A percentile compares a stretch with the other conserved stretches of the same genome.
Evolutionary conservation across 2,329 filamentous ascomycete species (phyloP).

Genomic region (Trichophyton simii): DNA sequence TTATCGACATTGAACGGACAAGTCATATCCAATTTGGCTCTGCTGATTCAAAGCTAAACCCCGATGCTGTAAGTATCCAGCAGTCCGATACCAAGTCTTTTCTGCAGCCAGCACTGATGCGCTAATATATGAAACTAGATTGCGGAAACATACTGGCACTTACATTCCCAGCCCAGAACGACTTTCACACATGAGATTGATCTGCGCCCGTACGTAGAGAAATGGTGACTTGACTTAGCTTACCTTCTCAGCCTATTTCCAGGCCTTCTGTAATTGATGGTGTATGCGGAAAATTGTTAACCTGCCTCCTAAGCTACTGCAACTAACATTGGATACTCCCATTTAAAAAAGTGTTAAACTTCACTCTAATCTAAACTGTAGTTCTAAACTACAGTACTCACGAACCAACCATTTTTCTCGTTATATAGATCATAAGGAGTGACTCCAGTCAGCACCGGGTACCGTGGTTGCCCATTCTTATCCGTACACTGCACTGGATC

Average conservation of each 20-base stretch:
- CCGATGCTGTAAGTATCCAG: constrained; percentile 54
- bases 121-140: constrained; percentile 42
- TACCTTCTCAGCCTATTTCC: too few relatives aligned
- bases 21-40: constrained; percentile 47
- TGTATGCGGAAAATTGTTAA: too few relatives aligned
- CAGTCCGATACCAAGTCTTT: neutral
- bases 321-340: constrained; percentile 14
- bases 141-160: constrained; percentile 71
- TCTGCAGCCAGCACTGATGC: neutral
- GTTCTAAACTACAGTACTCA: neutral
- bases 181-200: constrained; percentile 75
- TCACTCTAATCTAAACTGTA: neutral
- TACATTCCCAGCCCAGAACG: constrained; percentile 68
- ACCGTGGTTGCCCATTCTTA: constrained; percentile 2
- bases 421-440: constrained; percentile 3
- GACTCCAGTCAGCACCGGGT: neutral
- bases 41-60: constrained; percentile 56
- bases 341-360: neutral
- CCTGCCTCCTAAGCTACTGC: neutral
- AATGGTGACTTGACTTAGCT: constrained; percentile 44
- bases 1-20: constrained; percentile 67
- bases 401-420: neutral
- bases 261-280: too few relatives aligned
- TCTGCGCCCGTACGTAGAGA: constrained; percentile 68
- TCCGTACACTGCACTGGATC: neutral